Base-by-base conservation (phyloP, 441 rosid genomes). In the Euphorbia schlechtendalii region DNA sequence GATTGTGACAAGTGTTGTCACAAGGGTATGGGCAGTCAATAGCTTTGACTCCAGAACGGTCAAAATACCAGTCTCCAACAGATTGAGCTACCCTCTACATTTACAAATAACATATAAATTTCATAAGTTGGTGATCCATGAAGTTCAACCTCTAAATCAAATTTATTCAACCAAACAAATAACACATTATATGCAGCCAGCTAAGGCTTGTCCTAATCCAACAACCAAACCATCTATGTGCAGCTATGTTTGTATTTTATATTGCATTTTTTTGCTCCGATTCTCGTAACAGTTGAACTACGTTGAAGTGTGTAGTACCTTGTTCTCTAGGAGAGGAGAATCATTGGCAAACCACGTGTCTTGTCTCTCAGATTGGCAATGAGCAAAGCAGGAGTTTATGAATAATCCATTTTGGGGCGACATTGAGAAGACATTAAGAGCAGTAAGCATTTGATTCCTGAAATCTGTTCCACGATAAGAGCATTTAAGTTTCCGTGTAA, bases 31-130 rank as follows among this genome's bases (percentile, higher is more conserved):
- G 81, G 59, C 98, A 89, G 78, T 88, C 98, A 0, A 92, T 76
- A 65, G 78, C 71, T 83, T 87, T 92, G 38, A 83, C 83, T 10
- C 68, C 77, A 3, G 81, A 78, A 45, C 96, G 82, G n/a, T 84
- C 95, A 61, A 89, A 95, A 74, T 85, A 95, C 99, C 98, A 95
- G 74, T 92, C 96, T 71, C 97, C 99, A 25, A 92, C 98, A 7
- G 98, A 87, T 66, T 81, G 75, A 3, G 97, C 97, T 17, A 95
- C 80, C 13, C 84, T 86, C 98, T 95, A 85, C 78, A 76, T 52
- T 65, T 15, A 66, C 21, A 49, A 10, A n/a, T 2, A 53, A 41
- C 27, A 38, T 25, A n/a, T n/a, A n/a, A 8, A 24, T 2, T 53
- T 48, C 52, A 3, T 34, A 66, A 0, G 34, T 28, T 32, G 6